These are phyloP conservation scores for Prunus kanzakura DNA, from an alignment of 306 rosid species.

Conservation along the genomic window DNA sequence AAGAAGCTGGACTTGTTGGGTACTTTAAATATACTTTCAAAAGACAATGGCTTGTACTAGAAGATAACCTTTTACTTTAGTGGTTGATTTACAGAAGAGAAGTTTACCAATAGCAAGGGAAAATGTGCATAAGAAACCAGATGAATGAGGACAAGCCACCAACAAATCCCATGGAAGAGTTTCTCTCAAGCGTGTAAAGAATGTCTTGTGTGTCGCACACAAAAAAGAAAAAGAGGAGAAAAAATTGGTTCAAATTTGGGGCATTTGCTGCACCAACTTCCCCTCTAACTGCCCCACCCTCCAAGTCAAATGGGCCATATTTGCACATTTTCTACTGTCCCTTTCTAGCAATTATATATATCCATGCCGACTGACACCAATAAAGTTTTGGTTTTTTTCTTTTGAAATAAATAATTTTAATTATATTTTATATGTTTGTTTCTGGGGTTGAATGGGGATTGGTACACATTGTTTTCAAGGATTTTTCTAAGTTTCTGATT, in stretches of 20 bases:
- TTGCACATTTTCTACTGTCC: conserved; percentile 38
- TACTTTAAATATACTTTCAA: too few relatives aligned
- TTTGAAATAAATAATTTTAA: too few relatives aligned
- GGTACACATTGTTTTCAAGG: conserved; percentile 32
- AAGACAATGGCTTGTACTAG: conserved; percentile 30
- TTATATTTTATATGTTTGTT: background rate
- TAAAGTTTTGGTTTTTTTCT: conserved; percentile 25
- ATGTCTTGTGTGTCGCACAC: conserved; percentile 14
- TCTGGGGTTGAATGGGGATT: conserved; percentile 16
- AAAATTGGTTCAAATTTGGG: conserved; percentile 34
- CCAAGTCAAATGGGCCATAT: conserved; percentile 43
- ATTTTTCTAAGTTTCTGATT: conserved; percentile 32
- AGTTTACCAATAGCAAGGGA: conserved; percentile 17
- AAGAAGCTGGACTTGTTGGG: background rate
- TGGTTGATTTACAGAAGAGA: conserved; percentile 16
- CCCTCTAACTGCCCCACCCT: conserved; percentile 76
- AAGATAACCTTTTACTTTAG: conserved; percentile 48
- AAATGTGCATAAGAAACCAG: conserved; percentile 38
- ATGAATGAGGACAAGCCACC: conserved; percentile 46
- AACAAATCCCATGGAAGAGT: conserved; percentile 45
- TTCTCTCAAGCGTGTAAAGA: conserved; percentile 53
- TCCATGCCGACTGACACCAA: conserved; percentile 10
- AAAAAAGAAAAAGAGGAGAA: background rate
- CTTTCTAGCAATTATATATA: conserved; percentile 29
- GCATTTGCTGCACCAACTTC: conserved; percentile 71